Evolutionary conservation across 352 stramenopile genomes (phyloP), one percentile per base, ranked within the genome.

Genomic region (Phytophthora rubi): DNA sequence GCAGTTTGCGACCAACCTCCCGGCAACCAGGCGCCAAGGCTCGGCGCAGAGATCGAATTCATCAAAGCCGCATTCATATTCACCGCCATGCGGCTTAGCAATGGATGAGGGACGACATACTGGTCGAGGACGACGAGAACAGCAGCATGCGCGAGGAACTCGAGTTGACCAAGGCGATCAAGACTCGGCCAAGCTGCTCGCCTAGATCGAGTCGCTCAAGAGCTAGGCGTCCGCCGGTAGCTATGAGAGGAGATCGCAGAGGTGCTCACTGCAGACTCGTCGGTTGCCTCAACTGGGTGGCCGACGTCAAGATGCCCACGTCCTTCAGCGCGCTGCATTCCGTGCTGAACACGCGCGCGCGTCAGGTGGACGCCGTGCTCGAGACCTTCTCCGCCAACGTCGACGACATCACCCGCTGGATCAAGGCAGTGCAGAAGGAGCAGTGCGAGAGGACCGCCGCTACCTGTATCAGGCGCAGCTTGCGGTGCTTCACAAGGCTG

Each of bases 231-330:
- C 77, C 30, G 74, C 78, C 21, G 86, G 85, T 0, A 84, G 88
- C 63, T 70, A 85, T 53, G 78, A 91, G 70, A 93, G 90, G 75
- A 86, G 89, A 53, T 73, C 90, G 32, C 74, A 86, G 26, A 79
- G 82, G 83, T 16, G 81, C 86, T 3, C 91, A 95, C 82, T 93
- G 88, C 65, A 85, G 91, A 55, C 81, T 95, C 47, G 93, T 94
- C 52, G 88, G 94, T 71, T 83, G 73, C 39, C 80, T 93, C 44
- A 83, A 82, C 65, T 76, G 74, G 59, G 75, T 93, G 53, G 85
- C 86, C 0, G 84, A 94, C 57, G 80, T 80, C 10, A 86, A 95
- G 55, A 83, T 84, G 65, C 81, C 80, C 21, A 85, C 82, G 33
- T 80, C 72, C 16, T 88, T 91, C 62, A 80, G 66, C 12, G 85